Percentiles rank a stretch among this genome's conserved stretches.
These are phyloP conservation scores for Dioscorea cayenensis DNA, from an alignment of 116 monocot genomes.

Conservation along the genomic window DNA sequence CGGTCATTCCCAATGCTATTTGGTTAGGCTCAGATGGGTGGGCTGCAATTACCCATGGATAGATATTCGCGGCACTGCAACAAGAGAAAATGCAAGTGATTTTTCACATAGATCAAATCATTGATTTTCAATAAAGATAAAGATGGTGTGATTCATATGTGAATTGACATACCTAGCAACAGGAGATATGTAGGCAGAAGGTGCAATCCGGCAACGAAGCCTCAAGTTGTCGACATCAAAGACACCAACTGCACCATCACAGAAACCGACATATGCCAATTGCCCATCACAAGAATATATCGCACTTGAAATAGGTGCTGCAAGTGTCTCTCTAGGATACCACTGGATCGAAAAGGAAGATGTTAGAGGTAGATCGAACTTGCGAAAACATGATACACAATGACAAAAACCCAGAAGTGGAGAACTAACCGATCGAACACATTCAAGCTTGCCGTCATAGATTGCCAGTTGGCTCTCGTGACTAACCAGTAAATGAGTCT, in stretches of 20 bases:
- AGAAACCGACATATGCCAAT: slow-evolving; percentile 75
- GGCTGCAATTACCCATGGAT: slow-evolving; percentile 74
- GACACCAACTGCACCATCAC: slow-evolving; percentile 92
- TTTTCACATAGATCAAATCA: no score
- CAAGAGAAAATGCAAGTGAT: background rate
- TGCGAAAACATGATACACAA: background rate
- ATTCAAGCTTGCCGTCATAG: slow-evolving; percentile 64
- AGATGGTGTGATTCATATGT: background rate
- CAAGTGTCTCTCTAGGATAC: slow-evolving; percentile 78
- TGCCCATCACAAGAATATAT: slow-evolving; percentile 94
- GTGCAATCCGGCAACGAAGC: slow-evolving; percentile 69
- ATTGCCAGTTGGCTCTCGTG: slow-evolving; percentile 65
- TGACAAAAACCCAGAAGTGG: background rate
- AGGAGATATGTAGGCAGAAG: slow-evolving; percentile 69
- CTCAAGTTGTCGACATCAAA: slow-evolving; percentile 83
- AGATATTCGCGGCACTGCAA: slow-evolving; percentile 15
- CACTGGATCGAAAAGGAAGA: slow-evolving; percentile 39
- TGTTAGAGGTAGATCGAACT: background rate
- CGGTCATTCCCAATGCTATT: slow-evolving; percentile 78
- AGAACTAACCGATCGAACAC: slow-evolving; percentile 15
- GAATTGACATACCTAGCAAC: slow-evolving; percentile 32
- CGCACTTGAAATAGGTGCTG: slow-evolving; percentile 82
- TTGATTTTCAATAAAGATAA: no score
- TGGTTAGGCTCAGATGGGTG: slow-evolving; percentile 88
- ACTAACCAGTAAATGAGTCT: slow-evolving; percentile 52